These are phyloP conservation scores for Saccharomyces hybrid DNA, from an alignment of 1,139 yeast genomes.

Conservation along the genomic window DNA sequence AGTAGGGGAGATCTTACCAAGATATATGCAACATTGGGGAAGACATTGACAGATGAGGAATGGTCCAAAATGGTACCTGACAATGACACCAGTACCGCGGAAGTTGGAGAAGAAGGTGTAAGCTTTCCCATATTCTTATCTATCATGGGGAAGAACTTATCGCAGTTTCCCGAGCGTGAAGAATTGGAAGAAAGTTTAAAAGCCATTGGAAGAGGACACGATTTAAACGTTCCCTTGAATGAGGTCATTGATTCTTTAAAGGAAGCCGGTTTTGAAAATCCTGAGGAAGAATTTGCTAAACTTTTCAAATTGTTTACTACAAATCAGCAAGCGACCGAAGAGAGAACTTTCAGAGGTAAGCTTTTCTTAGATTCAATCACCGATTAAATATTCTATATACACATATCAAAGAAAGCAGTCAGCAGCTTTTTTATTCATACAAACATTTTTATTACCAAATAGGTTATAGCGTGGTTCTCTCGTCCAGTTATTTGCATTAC, in stretches of 20 bases:
- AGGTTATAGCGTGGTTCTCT: background rate
- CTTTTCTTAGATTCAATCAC: slow-evolving; percentile 51
- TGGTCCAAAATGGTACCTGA: slow-evolving; percentile 42
- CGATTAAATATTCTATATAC: slow-evolving; percentile 13
- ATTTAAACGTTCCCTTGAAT: slow-evolving; percentile 37
- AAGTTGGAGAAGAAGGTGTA: slow-evolving; percentile 34
- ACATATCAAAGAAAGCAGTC: background rate
- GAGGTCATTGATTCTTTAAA: slow-evolving; percentile 45
- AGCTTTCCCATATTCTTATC: slow-evolving; percentile 66
- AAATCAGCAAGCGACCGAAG: slow-evolving; percentile 50
- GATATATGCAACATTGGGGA: slow-evolving; percentile 47
- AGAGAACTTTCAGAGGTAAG: slow-evolving; percentile 45
- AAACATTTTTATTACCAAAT: background rate
- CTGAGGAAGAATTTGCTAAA: slow-evolving; percentile 41
- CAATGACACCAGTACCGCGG: slow-evolving; percentile 11
- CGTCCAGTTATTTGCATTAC: background rate
- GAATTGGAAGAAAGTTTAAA: slow-evolving; percentile 59
- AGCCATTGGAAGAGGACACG: slow-evolving; percentile 44
- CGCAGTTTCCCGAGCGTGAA: slow-evolving; percentile 49
- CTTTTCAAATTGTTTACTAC: slow-evolving; percentile 51
- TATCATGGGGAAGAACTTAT: slow-evolving; percentile 54
- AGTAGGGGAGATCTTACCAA: slow-evolving; percentile 50
- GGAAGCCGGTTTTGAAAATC: slow-evolving; percentile 44
- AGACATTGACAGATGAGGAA: slow-evolving; percentile 35
- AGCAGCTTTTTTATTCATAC: background rate